These are phyloP conservation scores for Multifurca ochricompacta DNA, from an alignment of 768 basidiomycete species.

Conservation along the genomic window DNA sequence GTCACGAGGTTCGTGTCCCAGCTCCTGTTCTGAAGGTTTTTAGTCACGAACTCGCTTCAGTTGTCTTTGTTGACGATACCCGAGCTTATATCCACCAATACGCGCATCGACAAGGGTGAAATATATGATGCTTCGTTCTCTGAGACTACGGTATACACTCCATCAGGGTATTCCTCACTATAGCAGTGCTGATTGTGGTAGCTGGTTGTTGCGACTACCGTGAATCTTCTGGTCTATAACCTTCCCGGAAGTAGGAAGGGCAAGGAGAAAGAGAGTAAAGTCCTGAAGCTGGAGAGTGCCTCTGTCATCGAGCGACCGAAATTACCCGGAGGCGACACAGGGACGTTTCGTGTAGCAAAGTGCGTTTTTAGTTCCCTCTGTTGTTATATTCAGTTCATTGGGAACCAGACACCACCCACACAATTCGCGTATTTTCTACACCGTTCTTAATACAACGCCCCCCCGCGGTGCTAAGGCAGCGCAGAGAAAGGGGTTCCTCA, in stretches of 20 bases:
- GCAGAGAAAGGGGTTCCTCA: constrained; percentile 53
- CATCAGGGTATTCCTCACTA: not conserved
- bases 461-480: constrained; percentile 47
- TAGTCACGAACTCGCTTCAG: constrained; percentile 13
- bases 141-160: constrained; percentile 41
- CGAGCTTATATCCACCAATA: constrained; percentile 36
- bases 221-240: constrained; percentile 57
- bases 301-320: constrained; percentile 14
- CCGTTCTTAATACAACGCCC: constrained; percentile 61
- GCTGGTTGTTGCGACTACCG: constrained; percentile 62
- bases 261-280: constrained; percentile 34
- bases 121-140: constrained; percentile 85
- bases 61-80: constrained; percentile 24
- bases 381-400: not conserved
- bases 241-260: constrained; percentile 35
- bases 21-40: not conserved
- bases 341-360: constrained; percentile 2
- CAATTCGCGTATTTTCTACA: constrained; percentile 49
- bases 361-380: not conserved
- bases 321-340: constrained; percentile 10
- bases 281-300: constrained; percentile 10
- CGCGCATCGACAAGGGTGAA: constrained; percentile 59
- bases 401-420: constrained; percentile 49
- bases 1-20: constrained; percentile 48
- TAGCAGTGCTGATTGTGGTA: constrained; percentile 24